Base-by-base conservation (phyloP, 495 filamentous ascomycete species). In the Cudoniella acicularis region DNA sequence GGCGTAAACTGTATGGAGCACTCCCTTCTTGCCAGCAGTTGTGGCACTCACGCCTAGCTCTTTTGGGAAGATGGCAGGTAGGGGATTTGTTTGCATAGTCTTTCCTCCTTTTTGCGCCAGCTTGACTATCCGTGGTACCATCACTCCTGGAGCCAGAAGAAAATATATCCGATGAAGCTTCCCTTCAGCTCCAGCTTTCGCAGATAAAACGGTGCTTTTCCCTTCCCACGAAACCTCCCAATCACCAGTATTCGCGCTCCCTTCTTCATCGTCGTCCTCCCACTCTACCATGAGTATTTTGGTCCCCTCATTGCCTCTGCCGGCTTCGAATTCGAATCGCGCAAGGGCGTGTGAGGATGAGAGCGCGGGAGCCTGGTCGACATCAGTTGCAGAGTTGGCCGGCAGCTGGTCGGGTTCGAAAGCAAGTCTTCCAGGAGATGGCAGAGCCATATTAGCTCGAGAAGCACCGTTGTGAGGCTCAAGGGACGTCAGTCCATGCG, bases 221-320 rank as follows among this genome's bases (percentile, higher is more conserved):
- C 87, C 83, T 51, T 87, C 79, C 90, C 90, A 92, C 6, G 82
- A 82, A 10, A 95, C 83, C 42, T 86, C 80, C 89, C 90, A 93
- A 40, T 82, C 75, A 0, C 58, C 61, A 13, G 46, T 53, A 21
- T 68, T 54, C 42, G 75, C 23, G 36, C 75, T 66, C 64, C 73
- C 60, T 27, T 65, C 68, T 13, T 71, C 59, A 21, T 78, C 72
- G 27, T 83, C 77, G 30, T 85, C 84, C 62, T 89, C 84, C 89
- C 89, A 92, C 61, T 92, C 88, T 10, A 92, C 81, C 87, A 92
- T 90, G 49, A 92, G 68, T 48, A 95, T 86, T 73, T 93, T 93
- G 26, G 87, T 91, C 9, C 89, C 90, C 40, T 92, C 89, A 63
- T 89, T 89, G 1, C 79, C 86, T 62, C 83, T 83, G 43, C 87